Conservation (phyloP, 257 asterid genomes). For the Ehretia macrophylla region DNA sequence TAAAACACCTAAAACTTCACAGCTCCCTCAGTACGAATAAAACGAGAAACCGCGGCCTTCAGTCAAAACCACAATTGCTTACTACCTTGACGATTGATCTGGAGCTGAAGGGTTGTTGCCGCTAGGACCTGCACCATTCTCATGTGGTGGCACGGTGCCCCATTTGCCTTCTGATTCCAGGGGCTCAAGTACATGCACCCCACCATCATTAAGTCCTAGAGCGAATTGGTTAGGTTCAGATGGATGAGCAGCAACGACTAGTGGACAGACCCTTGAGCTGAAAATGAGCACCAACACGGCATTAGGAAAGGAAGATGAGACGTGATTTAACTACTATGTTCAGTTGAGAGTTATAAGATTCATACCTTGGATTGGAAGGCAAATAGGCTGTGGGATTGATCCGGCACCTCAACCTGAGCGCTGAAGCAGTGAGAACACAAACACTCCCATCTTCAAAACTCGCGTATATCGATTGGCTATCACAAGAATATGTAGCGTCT, state of each 20-base stretch:
- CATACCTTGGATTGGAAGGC: constrained; percentile 46
- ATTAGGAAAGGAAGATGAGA: neutral
- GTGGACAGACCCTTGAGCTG: constrained; percentile 49
- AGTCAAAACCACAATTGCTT: too few species aligned
- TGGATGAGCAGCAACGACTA: constrained; percentile 60
- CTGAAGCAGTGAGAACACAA: constrained; percentile 16
- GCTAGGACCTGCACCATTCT: constrained; percentile 34
- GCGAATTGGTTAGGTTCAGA: constrained; percentile 56
- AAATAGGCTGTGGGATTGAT: constrained; percentile 50
- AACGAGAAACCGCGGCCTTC: too few species aligned
- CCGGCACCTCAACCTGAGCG: constrained; percentile 48
- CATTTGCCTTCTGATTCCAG: constrained; percentile 45
- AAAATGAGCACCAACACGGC: neutral
- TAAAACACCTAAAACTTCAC: neutral
- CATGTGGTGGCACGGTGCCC: constrained; percentile 47
- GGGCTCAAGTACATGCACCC: constrained; percentile 65
- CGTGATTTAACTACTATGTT: too few species aligned
- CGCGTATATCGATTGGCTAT: constrained; percentile 52
- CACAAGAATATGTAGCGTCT: constrained; percentile 66
- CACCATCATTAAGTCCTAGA: constrained; percentile 61
- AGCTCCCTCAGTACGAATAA: neutral
- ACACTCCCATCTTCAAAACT: constrained; percentile 3
- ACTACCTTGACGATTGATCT: constrained; percentile 22
- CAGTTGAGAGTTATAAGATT: neutral
- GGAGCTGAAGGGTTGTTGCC: constrained; percentile 12